Percentiles rank a stretch among this genome's conserved stretches.
These are phyloP conservation scores for Aspergillus spinulosporus DNA, from an alignment of 2,329 filamentous ascomycete species.

Conservation along the genomic window DNA sequence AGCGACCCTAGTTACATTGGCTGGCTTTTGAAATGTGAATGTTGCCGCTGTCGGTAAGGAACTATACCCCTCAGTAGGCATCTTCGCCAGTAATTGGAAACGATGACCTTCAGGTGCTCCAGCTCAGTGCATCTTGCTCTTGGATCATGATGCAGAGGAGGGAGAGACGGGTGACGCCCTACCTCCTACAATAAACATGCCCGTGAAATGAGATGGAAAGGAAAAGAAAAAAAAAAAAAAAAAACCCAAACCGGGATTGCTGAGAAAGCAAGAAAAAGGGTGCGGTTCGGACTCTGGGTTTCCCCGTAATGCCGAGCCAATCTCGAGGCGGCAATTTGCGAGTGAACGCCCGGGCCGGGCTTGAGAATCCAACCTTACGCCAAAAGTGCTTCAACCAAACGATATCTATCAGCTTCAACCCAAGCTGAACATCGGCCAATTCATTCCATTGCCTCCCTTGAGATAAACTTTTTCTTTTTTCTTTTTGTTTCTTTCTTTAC, in stretches of 20 bases:
- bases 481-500: slow-evolving; percentile 20
- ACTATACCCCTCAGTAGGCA: slow-evolving; percentile 57
- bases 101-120: slow-evolving; percentile 58
- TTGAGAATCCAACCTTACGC: slow-evolving; percentile 32
- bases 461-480: slow-evolving; percentile 9
- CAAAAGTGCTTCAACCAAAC: slow-evolving; percentile 30
- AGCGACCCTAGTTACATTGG: not conserved
- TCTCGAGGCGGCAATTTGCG: slow-evolving; percentile 41
- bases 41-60: slow-evolving; percentile 69
- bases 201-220: slow-evolving; percentile 58
- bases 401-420: slow-evolving; percentile 19
- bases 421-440: slow-evolving; percentile 27
- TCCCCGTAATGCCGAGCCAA: slow-evolving; percentile 40
- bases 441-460: slow-evolving; percentile 4
- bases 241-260: slow-evolving; percentile 18
- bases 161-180: slow-evolving; percentile 49
- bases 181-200: slow-evolving; percentile 67
- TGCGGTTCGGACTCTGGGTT: slow-evolving; percentile 30
- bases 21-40: slow-evolving; percentile 17
- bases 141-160: slow-evolving; percentile 64
- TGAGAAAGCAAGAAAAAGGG: slow-evolving; percentile 22
- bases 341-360: slow-evolving; percentile 31
- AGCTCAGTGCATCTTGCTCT: slow-evolving; percentile 65
- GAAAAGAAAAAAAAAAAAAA: slow-evolving; percentile 30
- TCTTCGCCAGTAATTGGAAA: slow-evolving; percentile 23